These are phyloP conservation scores for Gloeostereum incarnatum DNA, from an alignment of 768 basidiomycete species.

Conservation along the genomic window DNA sequence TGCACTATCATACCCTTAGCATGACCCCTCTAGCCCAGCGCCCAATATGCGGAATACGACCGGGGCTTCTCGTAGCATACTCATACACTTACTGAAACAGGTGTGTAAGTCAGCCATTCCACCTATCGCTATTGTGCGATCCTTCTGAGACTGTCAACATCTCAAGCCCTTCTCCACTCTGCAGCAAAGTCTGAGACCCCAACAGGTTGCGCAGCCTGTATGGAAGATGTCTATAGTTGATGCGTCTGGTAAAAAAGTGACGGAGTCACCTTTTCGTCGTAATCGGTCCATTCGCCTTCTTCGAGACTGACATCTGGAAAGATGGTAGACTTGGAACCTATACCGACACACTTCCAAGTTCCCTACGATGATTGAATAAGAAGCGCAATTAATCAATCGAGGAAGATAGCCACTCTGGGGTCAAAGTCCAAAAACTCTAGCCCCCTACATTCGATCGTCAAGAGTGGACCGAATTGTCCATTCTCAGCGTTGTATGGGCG, in stretches of 20 bases:
- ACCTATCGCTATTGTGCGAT: too few relatives aligned
- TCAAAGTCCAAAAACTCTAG: slow-evolving; percentile 78
- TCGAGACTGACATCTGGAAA: slow-evolving; percentile 62
- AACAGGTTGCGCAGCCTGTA: slow-evolving; percentile 53
- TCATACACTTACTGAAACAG: too few relatives aligned
- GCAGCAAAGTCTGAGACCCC: slow-evolving; percentile 60
- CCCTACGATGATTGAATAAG: slow-evolving; percentile 40
- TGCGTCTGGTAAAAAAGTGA: background rate
- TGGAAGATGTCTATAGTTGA: slow-evolving; percentile 6
- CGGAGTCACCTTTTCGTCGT: slow-evolving; percentile 74
- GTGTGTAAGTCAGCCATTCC: too few relatives aligned
- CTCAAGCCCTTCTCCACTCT: slow-evolving; percentile 57
- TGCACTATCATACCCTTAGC: too few relatives aligned
- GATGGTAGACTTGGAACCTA: slow-evolving; percentile 30
- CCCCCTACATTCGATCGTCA: slow-evolving; percentile 78
- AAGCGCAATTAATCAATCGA: background rate
- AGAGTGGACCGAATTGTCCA: slow-evolving; percentile 51
- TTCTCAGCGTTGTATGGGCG: slow-evolving; percentile 54
- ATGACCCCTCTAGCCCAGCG: too few relatives aligned
- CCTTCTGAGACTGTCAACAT: too few relatives aligned
- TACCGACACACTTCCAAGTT: slow-evolving; percentile 66
- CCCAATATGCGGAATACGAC: too few relatives aligned
- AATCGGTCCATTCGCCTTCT: slow-evolving; percentile 76
- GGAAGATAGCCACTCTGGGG: slow-evolving; percentile 39
- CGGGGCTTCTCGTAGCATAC: too few relatives aligned